These are phyloP conservation scores for Coix lacrymajobi DNA, from an alignment of 176 grass and related monocot genomes.

Conservation along the genomic window DNA sequence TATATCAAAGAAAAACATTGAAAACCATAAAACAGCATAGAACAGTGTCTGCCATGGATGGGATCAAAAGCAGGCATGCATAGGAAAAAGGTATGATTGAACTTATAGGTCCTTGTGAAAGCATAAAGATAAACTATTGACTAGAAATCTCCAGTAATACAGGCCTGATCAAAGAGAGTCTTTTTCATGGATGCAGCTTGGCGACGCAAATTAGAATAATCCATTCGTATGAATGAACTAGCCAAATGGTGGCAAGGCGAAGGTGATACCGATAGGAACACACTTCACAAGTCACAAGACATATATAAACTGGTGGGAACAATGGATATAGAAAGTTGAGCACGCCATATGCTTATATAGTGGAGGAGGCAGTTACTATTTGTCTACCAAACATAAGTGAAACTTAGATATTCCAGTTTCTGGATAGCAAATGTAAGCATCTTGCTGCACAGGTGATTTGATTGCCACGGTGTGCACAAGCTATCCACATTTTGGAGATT, in stretches of 20 bases:
- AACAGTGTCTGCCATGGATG: not conserved
- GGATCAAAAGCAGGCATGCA: not conserved
- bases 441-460: conserved; percentile 55
- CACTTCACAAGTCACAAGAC: conserved; percentile 26
- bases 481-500: conserved; percentile 56
- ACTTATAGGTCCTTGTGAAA: not conserved
- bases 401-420: conserved; percentile 57
- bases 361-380: conserved; percentile 37
- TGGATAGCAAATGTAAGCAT: conserved; percentile 43
- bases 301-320: conserved; percentile 25
- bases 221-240: conserved; percentile 54
- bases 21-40: not conserved
- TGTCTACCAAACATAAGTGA: conserved; percentile 34
- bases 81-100: not conserved
- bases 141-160: conserved; percentile 22
- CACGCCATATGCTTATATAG: conserved; percentile 61
- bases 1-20: conserved; percentile 17
- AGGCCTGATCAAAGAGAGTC: conserved; percentile 88
- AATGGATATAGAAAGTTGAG: conserved; percentile 21
- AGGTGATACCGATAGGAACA: conserved; percentile 21
- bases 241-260: conserved; percentile 18
- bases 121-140: conserved; percentile 14
- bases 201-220: conserved; percentile 60
- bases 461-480: conserved; percentile 57
- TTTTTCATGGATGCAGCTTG: conserved; percentile 90